Percentiles rank a stretch among this genome's conserved stretches.
phyloP scores from a whole-genome alignment of 179 eudicot genomes.

The Silene noctiflora region DNA sequence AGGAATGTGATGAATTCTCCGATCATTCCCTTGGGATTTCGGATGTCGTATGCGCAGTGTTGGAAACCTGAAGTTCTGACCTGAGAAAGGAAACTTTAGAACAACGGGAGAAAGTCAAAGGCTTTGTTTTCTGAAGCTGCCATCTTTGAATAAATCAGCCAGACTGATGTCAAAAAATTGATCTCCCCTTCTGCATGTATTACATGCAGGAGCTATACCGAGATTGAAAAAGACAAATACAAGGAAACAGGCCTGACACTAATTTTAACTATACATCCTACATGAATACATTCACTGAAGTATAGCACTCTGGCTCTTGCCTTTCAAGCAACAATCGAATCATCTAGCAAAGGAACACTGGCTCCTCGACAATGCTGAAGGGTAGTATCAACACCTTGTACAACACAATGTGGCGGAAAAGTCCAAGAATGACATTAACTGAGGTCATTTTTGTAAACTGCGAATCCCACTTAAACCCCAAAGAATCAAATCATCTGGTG shows the following conservation, averaged over 20 bases:
- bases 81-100: not conserved
- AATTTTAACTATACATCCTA: conserved; percentile 20
- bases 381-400: not conserved
- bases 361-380: not conserved
- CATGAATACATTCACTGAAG: not conserved
- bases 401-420: not conserved
- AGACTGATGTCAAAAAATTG: conserved; percentile 3
- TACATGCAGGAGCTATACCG: not conserved
- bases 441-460: conserved; percentile 1
- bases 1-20: not conserved
- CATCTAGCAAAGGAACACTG: not conserved
- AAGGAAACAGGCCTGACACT: not conserved
- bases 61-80: too few relatives aligned
- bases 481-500: not conserved
- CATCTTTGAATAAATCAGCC: conserved; percentile 11
- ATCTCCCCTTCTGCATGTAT: conserved; percentile 9
- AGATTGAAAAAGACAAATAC: not conserved
- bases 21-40: not conserved
- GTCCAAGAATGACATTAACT: too few relatives aligned
- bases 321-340: not conserved
- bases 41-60: too few relatives aligned
- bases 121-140: not conserved
- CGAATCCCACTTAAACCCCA: not conserved
- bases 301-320: conserved; percentile 3
- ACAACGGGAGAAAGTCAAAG: not conserved